A percentile compares a stretch with the other conserved stretches of the same genome.
Conservation (phyloP, 805 yeast genomes). For the Candida hungchunana region DNA sequence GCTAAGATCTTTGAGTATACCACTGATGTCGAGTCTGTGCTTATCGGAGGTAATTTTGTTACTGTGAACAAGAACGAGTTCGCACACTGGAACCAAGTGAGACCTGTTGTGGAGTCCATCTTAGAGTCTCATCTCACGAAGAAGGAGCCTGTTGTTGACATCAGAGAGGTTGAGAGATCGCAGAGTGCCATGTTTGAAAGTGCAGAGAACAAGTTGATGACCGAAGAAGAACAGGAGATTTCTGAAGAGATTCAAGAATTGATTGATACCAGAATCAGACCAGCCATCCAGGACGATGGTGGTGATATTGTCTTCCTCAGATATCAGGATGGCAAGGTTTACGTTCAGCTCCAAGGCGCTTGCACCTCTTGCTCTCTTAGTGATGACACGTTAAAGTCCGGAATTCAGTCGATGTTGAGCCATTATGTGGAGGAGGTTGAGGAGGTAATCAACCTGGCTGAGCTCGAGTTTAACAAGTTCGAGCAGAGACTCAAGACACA, state of each 20-base stretch:
- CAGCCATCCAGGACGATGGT: slow-evolving; percentile 98
- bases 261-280: slow-evolving; percentile 90
- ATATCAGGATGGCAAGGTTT: slow-evolving; percentile 83
- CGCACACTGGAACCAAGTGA: slow-evolving; percentile 67
- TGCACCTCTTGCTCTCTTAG: slow-evolving; percentile 91
- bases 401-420: slow-evolving; percentile 95
- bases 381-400: slow-evolving; percentile 88
- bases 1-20: slow-evolving; percentile 46
- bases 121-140: slow-evolving; percentile 35
- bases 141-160: slow-evolving; percentile 27
- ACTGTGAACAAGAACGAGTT: slow-evolving; percentile 68
- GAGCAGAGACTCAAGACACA: slow-evolving; percentile 23
- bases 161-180: slow-evolving; percentile 10
- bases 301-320: slow-evolving; percentile 92
- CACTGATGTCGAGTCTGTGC: slow-evolving; percentile 62
- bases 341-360: slow-evolving; percentile 88
- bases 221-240: slow-evolving; percentile 73
- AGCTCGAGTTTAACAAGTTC: slow-evolving; percentile 28
- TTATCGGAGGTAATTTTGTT: slow-evolving; percentile 72
- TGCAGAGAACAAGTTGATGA: slow-evolving; percentile 11
- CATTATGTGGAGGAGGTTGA: slow-evolving; percentile 95
- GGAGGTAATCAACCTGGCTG: slow-evolving; percentile 50
- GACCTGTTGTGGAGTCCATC: slow-evolving; percentile 53
- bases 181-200: slow-evolving; percentile 3
- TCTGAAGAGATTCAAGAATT: slow-evolving; percentile 88